Evolutionary conservation across 495 filamentous ascomycete genomes (phyloP), one percentile per base, ranked within the genome.

Genomic region (Cercophora samala): DNA sequence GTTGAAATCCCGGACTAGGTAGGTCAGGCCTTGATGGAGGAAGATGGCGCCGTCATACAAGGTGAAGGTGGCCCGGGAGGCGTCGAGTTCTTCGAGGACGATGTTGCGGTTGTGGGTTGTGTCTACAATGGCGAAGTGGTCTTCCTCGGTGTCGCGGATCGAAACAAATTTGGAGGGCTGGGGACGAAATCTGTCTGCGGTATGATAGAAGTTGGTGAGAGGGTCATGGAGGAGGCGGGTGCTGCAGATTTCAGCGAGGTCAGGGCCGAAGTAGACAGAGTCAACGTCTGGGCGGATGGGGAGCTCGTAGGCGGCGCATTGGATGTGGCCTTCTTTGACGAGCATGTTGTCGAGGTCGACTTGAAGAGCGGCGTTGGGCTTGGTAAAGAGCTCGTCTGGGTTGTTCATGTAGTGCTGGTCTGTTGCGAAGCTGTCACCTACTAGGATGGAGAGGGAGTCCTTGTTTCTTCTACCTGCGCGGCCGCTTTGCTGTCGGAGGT

Each of bases 381-480:
- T 90, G 0, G 89, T 93, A 77, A 99, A 98, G n/a, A 99, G 91
- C 76, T 98, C 94, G 65, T 94, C 88, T 1, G 95, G 95, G 70
- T 97, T 97, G 62, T 90, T 84, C 95, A 98, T 99, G 77, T 95
- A 98, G 75, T 93, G 89, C 73, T 98, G 96, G 75, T 98, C 95
- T 0, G 92, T 92, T 19, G 95, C 90, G 69, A 93, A 97, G 63
- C 87, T 87, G 77, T 97, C 93, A n/a, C 95, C 95, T 3, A 99
- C 84, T 1, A 99, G 81, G 15, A 99, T 87, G 5, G 92, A 93
- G 6, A 99, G 79, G 3, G 93, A 97, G 78, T 99, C 95, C 70
- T 92, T 96, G 70, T 97, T 98, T 64, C 95, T 84, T 64, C 95
- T 86, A 58, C 95, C 95, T 23, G 95, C 95, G 72, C 95, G 87